Evolutionary conservation across 257 asterid genomes (phyloP), one percentile per base, ranked within the genome.

Genomic region (Thymus quinquecostatus): DNA sequence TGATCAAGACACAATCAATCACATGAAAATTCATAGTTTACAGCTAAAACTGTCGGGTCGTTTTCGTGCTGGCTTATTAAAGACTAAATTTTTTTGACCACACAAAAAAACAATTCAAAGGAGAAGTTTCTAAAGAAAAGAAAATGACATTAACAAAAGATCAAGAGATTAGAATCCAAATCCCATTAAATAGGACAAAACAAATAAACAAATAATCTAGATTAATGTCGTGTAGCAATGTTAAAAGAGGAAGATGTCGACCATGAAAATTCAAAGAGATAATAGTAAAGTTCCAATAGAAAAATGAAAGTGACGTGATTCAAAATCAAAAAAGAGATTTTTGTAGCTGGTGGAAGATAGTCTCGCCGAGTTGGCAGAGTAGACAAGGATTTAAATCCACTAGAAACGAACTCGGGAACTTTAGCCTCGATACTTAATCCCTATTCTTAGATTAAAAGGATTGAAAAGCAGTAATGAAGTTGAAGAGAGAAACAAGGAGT

Each of bases 21-120:
- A 64, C 57, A 66, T 34, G 51, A 64, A 71, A 50, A 36, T 45
- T n/a, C 71, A n/a, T 27, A 30, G 21, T 60, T 69, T 4, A 67
- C 70, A 60, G 41, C 71, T 55, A 70, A 60, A 64, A 38, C 34
- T 72, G 74, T 68, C 68, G 54, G 60, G 69, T 12, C 36, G 63
- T 51, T 57, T 58, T 61, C 63, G 51, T 50, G 69, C 33, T 6
- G 45, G 28, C 44, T 0, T 7, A 54, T 7, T 21, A 1, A 28
- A 14, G 3, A 54, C 59, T 27, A 28, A 2, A 34, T 21, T 44
- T 59, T 59, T 57, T 21, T 21, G 21, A 21, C 21, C 62, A 57
- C 30, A n/a, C 3, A 5, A 4, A 38, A 4, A 38, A 4, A 38
- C 4, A 38, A 4, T 1, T 38, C 41, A 38, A 5, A 38, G 41